These are phyloP conservation scores for Fomitopsis betulina DNA, from an alignment of 1,284 basidiomycete species.

Conservation along the genomic window DNA sequence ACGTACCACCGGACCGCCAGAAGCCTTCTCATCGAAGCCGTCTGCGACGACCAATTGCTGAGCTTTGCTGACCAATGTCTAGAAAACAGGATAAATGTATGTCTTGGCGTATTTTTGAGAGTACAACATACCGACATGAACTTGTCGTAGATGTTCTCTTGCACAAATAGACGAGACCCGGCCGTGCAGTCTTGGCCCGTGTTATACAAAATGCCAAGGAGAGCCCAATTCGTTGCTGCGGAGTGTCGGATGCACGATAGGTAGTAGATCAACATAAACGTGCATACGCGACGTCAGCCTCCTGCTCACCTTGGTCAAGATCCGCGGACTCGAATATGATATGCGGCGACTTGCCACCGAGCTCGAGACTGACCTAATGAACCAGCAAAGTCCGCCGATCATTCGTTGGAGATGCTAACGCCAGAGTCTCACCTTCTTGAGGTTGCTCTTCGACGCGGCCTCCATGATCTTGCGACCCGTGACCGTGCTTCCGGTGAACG, in stretches of 20 bases:
- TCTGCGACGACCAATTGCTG: constrained; percentile 74
- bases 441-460: constrained; percentile 88
- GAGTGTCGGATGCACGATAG: neutral
- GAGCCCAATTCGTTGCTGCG: constrained; percentile 78
- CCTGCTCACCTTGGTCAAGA: constrained; percentile 66
- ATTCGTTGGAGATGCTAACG: neutral
- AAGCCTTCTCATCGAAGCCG: constrained; percentile 71
- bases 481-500: constrained; percentile 79
- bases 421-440: constrained; percentile 65
- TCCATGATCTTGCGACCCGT: constrained; percentile 93
- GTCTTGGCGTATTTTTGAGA: neutral
- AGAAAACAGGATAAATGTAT: neutral
- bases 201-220: constrained; percentile 81
- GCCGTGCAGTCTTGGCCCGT: constrained; percentile 88
- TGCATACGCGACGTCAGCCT: neutral
- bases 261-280: neutral
- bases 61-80: constrained; percentile 60
- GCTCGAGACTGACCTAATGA: constrained; percentile 81
- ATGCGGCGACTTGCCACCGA: constrained; percentile 95
- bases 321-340: constrained; percentile 80
- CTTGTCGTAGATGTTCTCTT: constrained; percentile 81
- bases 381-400: neutral
- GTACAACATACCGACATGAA: constrained; percentile 46
- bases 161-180: constrained; percentile 82
- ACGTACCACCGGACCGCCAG: constrained; percentile 78